Percentiles rank a stretch among this genome's conserved stretches.
These are phyloP conservation scores for Vaucheria bursata DNA, from an alignment of 352 stramenopile species.

Conservation along the genomic window DNA sequence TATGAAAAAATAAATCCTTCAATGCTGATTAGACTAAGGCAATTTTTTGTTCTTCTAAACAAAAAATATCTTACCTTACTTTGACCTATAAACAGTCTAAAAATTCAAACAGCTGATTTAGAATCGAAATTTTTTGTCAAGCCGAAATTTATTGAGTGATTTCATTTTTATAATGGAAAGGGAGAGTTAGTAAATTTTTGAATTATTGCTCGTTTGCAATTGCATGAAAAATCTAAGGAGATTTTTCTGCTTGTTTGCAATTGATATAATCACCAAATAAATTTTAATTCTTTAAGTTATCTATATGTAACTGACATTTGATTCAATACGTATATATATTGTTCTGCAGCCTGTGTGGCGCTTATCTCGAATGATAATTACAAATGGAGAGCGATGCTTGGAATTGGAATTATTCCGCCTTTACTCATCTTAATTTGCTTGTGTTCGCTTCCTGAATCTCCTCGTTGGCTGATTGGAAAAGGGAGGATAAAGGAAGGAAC, in stretches of 20 bases:
- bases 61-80: too few relatives aligned
- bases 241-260: not conserved
- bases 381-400: conserved; percentile 63
- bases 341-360: conserved; percentile 12
- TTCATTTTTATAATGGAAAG: too few relatives aligned
- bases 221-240: not conserved
- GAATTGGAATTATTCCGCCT: conserved; percentile 56
- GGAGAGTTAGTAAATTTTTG: too few relatives aligned
- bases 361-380: conserved; percentile 46
- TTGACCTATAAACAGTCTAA: too few relatives aligned
- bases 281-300: not conserved
- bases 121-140: too few relatives aligned
- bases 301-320: too few relatives aligned
- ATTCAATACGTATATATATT: not conserved
- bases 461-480: conserved; percentile 60
- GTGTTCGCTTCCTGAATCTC: conserved; percentile 63
- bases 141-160: too few relatives aligned
- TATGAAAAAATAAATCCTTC: too few relatives aligned
- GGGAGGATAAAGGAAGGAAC: conserved; percentile 53
- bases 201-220: too few relatives aligned
- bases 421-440: conserved; percentile 57
- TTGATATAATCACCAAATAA: not conserved
- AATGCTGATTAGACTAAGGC: too few relatives aligned
- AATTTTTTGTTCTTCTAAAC: too few relatives aligned
- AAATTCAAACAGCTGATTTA: too few relatives aligned